Base-by-base conservation (phyloP, 164 flowering plant genomes). In the Stephania yunnanensis region DNA sequence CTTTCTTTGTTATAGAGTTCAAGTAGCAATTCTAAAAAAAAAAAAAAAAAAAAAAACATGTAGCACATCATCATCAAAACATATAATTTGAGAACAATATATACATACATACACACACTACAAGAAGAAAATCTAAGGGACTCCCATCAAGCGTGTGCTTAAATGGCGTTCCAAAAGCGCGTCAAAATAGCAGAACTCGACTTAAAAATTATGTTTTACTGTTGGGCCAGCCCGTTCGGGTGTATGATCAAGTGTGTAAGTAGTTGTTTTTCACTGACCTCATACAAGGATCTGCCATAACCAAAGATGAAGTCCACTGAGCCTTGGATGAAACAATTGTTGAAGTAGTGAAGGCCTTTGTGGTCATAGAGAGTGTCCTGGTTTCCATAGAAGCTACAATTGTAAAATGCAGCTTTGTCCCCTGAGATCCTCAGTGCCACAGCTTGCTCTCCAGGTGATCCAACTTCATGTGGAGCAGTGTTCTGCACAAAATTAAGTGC, bases 271-370 rank as follows among this genome's bases (percentile, higher is more conserved):
- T 6, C 42, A 69, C 69, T 8, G 11, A 91, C 95, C 92, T 88
- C 80, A 30, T 89, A 92, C 11, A 91, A 78, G 58, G 97, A 90
- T 75, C 84, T 84, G 8, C 88, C 94, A 71, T 79, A 80, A 66
- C 96, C 97, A 45, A 87, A 93, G 70, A 93, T 87, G 86, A 91
- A 91, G 72, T 91, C 96, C 12, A 91, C 89, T 7, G 92, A 85
- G 58, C 97, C 97, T 80, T 92, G 90, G 76, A 93, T 88, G 81
- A 83, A 85, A 83, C 94, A 89, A 48, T 88, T 81, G 22, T 83
- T 77, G 85, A 90, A 91, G 74, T 89, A 91, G 71, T 91, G 97
- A 63, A 83, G 82, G 69, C 94, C 94, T 67, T 80, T 86, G 81
- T 89, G 89, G 77, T 91, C 94, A 73, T 86, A 90, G 11, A 93